Percentiles rank a stretch among this genome's conserved stretches.
These are phyloP conservation scores for Bathelium albidoporum DNA, from an alignment of 495 filamentous ascomycete genomes.

Conservation along the genomic window DNA sequence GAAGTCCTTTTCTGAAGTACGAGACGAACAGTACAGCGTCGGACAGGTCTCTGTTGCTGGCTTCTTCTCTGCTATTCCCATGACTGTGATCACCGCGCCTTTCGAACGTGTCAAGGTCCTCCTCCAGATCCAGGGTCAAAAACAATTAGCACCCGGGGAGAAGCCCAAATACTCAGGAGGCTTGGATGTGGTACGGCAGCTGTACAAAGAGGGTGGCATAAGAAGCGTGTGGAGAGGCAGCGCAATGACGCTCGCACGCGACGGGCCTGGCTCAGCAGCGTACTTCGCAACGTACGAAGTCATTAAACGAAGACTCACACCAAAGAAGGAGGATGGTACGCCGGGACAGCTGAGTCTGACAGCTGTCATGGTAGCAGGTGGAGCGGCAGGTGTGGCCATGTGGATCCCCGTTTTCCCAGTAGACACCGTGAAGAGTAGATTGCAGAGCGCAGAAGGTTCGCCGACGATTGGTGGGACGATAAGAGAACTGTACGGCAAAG, in stretches of 20 bases:
- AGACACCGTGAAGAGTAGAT: constrained; percentile 86
- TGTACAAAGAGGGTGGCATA: constrained; percentile 85
- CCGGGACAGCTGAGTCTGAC: constrained; percentile 64
- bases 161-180: constrained; percentile 89
- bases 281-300: constrained; percentile 98
- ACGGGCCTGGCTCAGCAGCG: constrained; percentile 83
- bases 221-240: constrained; percentile 85
- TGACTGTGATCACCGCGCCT: constrained; percentile 94
- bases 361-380: constrained; percentile 80
- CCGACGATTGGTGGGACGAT: constrained; percentile 76
- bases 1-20: constrained; percentile 51
- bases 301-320: constrained; percentile 80
- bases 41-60: constrained; percentile 84
- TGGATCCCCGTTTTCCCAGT: constrained; percentile 98
- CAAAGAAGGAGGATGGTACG: constrained; percentile 67
- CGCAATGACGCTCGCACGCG: constrained; percentile 82
- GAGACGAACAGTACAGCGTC: constrained; percentile 61
- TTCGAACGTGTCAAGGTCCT: constrained; percentile 99
- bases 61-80: constrained; percentile 96
- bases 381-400: constrained; percentile 90
- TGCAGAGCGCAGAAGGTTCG: constrained; percentile 86
- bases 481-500: constrained; percentile 61
- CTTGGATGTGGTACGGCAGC: constrained; percentile 84
- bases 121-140: constrained; percentile 94
- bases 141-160: constrained; percentile 69